Conservation (phyloP, 2,329 filamentous ascomycete species). For the Cytospora schulzeri region DNA sequence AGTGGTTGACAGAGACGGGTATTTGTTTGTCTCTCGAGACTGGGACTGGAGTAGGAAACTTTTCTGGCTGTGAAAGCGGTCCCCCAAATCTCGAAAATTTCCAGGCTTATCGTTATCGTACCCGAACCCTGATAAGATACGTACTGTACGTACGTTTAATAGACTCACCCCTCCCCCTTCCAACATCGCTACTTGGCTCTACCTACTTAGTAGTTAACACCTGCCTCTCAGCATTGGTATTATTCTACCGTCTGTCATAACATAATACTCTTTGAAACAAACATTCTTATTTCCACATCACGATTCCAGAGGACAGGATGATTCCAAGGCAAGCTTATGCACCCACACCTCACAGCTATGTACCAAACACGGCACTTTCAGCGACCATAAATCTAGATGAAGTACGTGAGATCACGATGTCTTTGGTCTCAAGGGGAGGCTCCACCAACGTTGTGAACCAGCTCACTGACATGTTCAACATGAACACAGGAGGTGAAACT, state of each 20-base stretch:
- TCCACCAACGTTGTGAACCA: not conserved
- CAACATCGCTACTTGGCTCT: not conserved
- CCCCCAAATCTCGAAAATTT: slow-evolving; percentile 29
- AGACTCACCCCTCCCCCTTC: not conserved
- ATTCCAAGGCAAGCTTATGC: slow-evolving; percentile 73
- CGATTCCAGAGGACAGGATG: slow-evolving; percentile 40
- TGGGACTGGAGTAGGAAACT: slow-evolving; percentile 3
- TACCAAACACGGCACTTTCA: slow-evolving; percentile 78
- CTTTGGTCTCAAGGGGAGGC: not conserved
- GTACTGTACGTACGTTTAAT: not conserved
- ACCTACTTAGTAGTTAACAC: no score
- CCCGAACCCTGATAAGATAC: not conserved
- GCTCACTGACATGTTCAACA: slow-evolving; percentile 24
- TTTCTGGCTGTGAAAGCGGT: slow-evolving; percentile 19
- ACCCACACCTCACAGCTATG: slow-evolving; percentile 88
- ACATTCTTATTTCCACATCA: not conserved
- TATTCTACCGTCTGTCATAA: not conserved
- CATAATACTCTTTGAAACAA: not conserved
- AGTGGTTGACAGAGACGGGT: slow-evolving; percentile 28
- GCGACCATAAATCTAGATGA: slow-evolving; percentile 94
- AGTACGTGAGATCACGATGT: slow-evolving; percentile 50
- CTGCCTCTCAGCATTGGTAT: not conserved
- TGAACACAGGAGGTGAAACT: slow-evolving; percentile 82
- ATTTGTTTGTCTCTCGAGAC: not conserved
- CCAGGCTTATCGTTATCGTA: slow-evolving; percentile 23